Conservation (phyloP, 345 rosid genomes). For the Dovyalis caffra region DNA sequence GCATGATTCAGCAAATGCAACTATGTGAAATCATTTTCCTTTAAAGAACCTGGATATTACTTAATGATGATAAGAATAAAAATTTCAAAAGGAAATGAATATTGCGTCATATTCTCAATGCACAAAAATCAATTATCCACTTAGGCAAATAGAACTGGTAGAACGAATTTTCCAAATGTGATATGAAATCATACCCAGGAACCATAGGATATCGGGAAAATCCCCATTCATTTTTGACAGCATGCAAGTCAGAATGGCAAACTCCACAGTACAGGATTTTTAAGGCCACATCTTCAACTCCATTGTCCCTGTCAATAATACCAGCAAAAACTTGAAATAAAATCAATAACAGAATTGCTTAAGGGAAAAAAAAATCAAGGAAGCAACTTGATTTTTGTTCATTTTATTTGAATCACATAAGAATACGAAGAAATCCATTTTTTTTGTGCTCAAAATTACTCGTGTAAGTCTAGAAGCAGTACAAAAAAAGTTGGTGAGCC, state of each 20-base stretch:
- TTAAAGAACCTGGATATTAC: too few species aligned
- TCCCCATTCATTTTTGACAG: slow-evolving; percentile 75
- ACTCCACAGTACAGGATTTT: slow-evolving; percentile 82
- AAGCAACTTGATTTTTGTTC: too few species aligned
- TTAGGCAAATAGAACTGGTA: too few species aligned
- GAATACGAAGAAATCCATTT: too few species aligned
- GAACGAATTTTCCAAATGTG: background rate
- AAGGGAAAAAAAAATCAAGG: too few species aligned
- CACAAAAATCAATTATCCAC: background rate
- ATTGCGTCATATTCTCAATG: background rate
- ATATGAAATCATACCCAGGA: slow-evolving; percentile 62
- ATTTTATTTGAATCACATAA: too few species aligned
- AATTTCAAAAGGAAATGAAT: too few species aligned
- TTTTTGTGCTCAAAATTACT: too few species aligned
- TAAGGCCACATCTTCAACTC: slow-evolving; percentile 73
- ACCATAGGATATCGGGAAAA: slow-evolving; percentile 59
- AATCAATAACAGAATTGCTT: background rate
- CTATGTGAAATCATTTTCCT: too few species aligned
- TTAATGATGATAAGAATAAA: background rate
- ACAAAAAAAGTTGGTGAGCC: background rate
- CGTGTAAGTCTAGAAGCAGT: background rate
- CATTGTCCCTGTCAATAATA: slow-evolving; percentile 54
- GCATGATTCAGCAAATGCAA: background rate
- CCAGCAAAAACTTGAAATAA: background rate
- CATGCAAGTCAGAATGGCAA: slow-evolving; percentile 77